Percentiles rank a stretch among this genome's conserved stretches.
Evolutionary conservation across 2,329 filamentous ascomycete species (phyloP).

Genomic region (Aspergillus puulaauensis): DNA sequence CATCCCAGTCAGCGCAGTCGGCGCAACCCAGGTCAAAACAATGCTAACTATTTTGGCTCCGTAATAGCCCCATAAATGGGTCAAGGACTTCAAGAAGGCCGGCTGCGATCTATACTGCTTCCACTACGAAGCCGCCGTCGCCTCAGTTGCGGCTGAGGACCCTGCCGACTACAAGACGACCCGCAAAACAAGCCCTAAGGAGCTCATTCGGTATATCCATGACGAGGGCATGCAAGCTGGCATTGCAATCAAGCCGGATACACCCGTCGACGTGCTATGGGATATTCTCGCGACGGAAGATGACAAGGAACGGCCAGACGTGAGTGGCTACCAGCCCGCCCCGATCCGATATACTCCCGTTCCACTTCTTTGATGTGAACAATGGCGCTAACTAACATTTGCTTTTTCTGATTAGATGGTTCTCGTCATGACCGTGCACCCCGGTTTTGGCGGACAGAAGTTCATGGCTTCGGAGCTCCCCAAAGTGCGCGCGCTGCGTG

Average conservation of each 20-base stretch:
- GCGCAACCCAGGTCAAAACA: neutral
- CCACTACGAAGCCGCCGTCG: constrained; percentile 93
- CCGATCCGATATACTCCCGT: too few species aligned
- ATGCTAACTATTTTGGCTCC: neutral
- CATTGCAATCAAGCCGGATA: constrained; percentile 93
- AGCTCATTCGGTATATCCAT: constrained; percentile 89
- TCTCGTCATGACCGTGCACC: constrained; percentile 96
- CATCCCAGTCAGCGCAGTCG: neutral
- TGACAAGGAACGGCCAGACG: constrained; percentile 79
- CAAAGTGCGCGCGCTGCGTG: constrained; percentile 81
- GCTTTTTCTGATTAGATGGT: constrained; percentile 70
- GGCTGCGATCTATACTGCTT: constrained; percentile 99
- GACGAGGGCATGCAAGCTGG: constrained; percentile 83
- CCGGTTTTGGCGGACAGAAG: constrained; percentile 95
- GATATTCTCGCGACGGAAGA: constrained; percentile 76
- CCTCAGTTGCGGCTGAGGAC: constrained; percentile 77
- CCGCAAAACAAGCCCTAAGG: constrained; percentile 74
- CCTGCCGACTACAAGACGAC: constrained; percentile 67
- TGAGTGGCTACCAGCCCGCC: constrained; percentile 49
- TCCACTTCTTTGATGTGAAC: neutral
- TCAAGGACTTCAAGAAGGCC: constrained; percentile 88
- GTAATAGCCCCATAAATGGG: constrained; percentile 92
- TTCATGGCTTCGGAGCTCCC: constrained; percentile 97
- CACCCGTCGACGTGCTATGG: constrained; percentile 86
- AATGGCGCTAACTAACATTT: neutral